Conservation (phyloP, 1,139 yeast genomes). For the Zygoascus sp. region DNA sequence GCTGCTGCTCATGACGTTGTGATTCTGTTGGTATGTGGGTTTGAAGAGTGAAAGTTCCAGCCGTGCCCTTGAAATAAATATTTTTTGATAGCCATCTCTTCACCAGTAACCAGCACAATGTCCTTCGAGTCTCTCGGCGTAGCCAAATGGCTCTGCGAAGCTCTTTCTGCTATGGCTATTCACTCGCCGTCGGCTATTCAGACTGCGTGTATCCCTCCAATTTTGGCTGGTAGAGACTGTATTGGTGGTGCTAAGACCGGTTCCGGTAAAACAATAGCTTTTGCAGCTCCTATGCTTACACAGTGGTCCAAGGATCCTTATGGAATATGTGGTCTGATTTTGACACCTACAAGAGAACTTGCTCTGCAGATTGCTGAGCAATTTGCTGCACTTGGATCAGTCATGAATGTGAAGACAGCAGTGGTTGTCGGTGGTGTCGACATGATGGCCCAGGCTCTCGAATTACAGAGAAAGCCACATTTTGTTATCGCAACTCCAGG, state of each 20-base stretch:
- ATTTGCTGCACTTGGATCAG: constrained; percentile 86
- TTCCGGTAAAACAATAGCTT: constrained; percentile 95
- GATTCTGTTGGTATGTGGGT: not conserved
- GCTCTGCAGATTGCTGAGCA: constrained; percentile 98
- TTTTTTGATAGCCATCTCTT: not conserved
- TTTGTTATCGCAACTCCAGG: constrained; percentile 98
- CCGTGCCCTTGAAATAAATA: not conserved
- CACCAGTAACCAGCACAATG: constrained; percentile 15
- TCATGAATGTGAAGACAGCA: constrained; percentile 73
- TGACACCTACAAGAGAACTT: constrained; percentile 93
- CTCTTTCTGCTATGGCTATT: constrained; percentile 77
- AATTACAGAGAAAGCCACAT: constrained; percentile 80
- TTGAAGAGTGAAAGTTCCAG: constrained; percentile 2
- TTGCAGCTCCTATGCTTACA: constrained; percentile 93
- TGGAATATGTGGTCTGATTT: constrained; percentile 82
- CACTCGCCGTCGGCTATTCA: constrained; percentile 83
- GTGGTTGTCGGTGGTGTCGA: constrained; percentile 95
- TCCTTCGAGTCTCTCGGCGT: constrained; percentile 66
- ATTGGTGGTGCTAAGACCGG: constrained; percentile 99
- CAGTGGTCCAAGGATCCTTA: constrained; percentile 93
- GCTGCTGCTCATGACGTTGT: constrained; percentile 10
- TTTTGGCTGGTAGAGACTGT: constrained; percentile 78
- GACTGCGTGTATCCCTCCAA: constrained; percentile 80
- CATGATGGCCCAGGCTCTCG: constrained; percentile 78
- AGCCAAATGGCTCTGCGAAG: constrained; percentile 80